Conservation (phyloP, 202 grass and related monocot species). For the Cymbopogon flexuosus region DNA sequence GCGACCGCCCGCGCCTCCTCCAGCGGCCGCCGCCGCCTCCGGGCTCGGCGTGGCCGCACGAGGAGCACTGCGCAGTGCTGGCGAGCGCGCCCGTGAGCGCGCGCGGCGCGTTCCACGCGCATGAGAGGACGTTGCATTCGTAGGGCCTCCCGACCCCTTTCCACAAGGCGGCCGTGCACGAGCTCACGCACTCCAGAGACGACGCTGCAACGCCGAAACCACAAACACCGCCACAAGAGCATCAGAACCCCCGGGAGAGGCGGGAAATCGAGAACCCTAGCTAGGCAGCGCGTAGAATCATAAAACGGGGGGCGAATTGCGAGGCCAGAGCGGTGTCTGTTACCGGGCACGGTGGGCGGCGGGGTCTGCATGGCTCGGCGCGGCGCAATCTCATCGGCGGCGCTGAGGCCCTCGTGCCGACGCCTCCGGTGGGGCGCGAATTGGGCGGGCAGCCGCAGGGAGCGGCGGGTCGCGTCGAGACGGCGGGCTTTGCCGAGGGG, state of each 20-base stretch:
- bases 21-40: conserved; percentile 17
- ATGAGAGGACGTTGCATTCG: conserved; percentile 89
- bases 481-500: conserved; percentile 31
- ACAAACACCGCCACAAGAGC: not conserved
- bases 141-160: conserved; percentile 50
- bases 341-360: conserved; percentile 53
- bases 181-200: conserved; percentile 60
- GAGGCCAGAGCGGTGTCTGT: no score
- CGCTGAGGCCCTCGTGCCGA: conserved; percentile 13
- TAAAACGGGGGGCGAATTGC: not conserved
- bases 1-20: conserved; percentile 40
- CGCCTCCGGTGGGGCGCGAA: not conserved
- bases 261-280: conserved; percentile 13
- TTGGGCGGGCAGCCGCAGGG: not conserved
- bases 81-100: conserved; percentile 81
- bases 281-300: not conserved
- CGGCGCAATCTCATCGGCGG: conserved; percentile 69
- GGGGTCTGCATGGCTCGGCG: conserved; percentile 58
- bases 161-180: conserved; percentile 49
- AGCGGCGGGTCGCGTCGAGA: not conserved
- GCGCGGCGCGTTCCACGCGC: conserved; percentile 87
- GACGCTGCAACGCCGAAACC: conserved; percentile 29
- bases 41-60: conserved; percentile 41
- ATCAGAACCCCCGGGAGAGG: not conserved
- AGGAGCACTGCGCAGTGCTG: conserved; percentile 75